Conservation (phyloP, 495 filamentous ascomycete genomes). For the Penicillium roqueforti region DNA sequence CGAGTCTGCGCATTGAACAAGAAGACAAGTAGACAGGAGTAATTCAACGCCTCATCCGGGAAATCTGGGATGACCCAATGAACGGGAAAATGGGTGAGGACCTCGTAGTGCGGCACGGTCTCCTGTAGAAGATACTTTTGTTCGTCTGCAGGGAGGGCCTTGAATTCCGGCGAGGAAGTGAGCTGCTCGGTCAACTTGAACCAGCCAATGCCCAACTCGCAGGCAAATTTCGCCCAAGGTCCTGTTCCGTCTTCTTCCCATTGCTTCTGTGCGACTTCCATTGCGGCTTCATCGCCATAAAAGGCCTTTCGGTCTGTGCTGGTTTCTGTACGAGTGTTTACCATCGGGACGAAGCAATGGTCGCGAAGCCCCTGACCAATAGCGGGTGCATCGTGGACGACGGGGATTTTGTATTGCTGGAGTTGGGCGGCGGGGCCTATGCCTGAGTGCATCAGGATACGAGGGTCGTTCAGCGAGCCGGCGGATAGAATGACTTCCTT, state of each 20-base stretch:
- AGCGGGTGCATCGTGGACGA: constrained; percentile 25
- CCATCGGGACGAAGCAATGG: constrained; percentile 24
- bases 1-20: constrained; percentile 30
- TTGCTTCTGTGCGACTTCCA: constrained; percentile 39
- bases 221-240: constrained; percentile 35
- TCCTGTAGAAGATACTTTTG: constrained; percentile 33
- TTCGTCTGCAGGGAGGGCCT: constrained; percentile 33
- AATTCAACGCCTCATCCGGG: constrained; percentile 19
- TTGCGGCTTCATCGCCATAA: constrained; percentile 24
- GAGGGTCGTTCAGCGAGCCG: constrained; percentile 44
- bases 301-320: constrained; percentile 24
- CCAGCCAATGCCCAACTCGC: constrained; percentile 47
- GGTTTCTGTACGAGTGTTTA: constrained; percentile 18
- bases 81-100: constrained; percentile 31
- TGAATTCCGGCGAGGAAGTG: constrained; percentile 34
- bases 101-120: constrained; percentile 43
- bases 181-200: constrained; percentile 45
- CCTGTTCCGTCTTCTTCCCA: constrained; percentile 46
- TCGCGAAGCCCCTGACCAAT: constrained; percentile 29
- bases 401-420: constrained; percentile 19
- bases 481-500: constrained; percentile 47
- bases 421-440: constrained; percentile 27
- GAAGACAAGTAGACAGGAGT: constrained; percentile 22
- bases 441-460: constrained; percentile 47
- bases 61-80: constrained; percentile 30